These are phyloP conservation scores for Chenopodium album DNA, from an alignment of 148 eudicot genomes.

Conservation along the genomic window DNA sequence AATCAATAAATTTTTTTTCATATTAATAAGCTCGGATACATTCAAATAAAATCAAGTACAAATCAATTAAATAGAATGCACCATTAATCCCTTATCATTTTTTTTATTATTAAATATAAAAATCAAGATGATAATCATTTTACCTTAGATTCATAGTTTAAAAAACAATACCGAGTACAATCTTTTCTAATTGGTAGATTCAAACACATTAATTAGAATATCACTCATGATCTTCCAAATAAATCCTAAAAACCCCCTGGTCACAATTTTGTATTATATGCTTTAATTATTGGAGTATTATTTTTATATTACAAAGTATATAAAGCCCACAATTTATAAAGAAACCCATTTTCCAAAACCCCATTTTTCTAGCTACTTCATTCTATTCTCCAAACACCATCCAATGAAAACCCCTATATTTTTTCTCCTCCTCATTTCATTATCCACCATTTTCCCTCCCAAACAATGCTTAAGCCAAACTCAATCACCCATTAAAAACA, in stretches of 20 bases:
- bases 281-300: neutral
- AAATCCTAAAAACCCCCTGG: neutral
- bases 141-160: no score
- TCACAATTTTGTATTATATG: no score
- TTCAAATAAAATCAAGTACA: no score
- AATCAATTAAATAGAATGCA: no score
- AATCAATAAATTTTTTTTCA: no score
- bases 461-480: conserved; percentile 22
- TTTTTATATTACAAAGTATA: no score
- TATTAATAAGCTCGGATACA: no score
- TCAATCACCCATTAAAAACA: conserved; percentile 70
- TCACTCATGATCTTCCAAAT: neutral
- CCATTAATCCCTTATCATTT: no score
- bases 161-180: neutral
- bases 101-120: no score
- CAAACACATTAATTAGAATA: neutral
- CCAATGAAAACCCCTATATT: conserved; percentile 10
- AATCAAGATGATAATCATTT: no score
- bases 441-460: conserved; percentile 5
- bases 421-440: conserved; percentile 11
- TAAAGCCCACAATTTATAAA: neutral
- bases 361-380: neutral
- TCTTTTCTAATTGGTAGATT: neutral
- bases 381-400: conserved; percentile 1
- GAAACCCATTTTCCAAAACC: conserved; percentile 12